Conservation (phyloP, 306 rosid genomes). For the Senna tora region DNA sequence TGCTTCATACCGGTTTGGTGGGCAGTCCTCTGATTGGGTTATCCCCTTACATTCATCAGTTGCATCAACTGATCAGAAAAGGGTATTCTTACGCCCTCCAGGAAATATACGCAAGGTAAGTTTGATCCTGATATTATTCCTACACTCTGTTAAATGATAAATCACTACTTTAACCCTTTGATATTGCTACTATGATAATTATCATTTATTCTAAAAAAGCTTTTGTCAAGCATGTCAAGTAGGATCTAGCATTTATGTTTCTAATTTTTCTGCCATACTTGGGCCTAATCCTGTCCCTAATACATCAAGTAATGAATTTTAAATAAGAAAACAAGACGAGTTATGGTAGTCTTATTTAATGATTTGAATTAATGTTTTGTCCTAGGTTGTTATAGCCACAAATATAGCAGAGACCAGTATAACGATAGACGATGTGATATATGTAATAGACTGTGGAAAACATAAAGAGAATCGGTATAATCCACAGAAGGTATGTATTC, state of each 20-base stretch:
- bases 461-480: constrained; percentile 96
- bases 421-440: constrained; percentile 91
- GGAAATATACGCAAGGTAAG: constrained; percentile 78
- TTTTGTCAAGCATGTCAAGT: not conserved
- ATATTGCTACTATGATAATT: not conserved
- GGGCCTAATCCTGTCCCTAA: not conserved
- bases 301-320: not conserved
- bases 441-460: constrained; percentile 90
- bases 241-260: no score
- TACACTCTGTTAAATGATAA: constrained; percentile 6
- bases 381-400: constrained; percentile 89
- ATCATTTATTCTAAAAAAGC: not conserved
- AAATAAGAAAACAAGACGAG: not conserved
- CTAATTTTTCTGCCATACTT: not conserved
- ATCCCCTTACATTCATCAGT: constrained; percentile 87
- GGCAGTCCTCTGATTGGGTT: constrained; percentile 91
- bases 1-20: constrained; percentile 85
- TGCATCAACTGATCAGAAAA: constrained; percentile 80
- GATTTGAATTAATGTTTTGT: constrained; percentile 16
- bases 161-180: constrained; percentile 11
- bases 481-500: constrained; percentile 78
- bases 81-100: constrained; percentile 83
- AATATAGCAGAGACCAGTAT: constrained; percentile 98
- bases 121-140: constrained; percentile 29
- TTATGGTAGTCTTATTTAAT: not conserved